Base-by-base conservation (phyloP, 305 asterid genomes). In the Fraxinus xanthoxyloides region DNA sequence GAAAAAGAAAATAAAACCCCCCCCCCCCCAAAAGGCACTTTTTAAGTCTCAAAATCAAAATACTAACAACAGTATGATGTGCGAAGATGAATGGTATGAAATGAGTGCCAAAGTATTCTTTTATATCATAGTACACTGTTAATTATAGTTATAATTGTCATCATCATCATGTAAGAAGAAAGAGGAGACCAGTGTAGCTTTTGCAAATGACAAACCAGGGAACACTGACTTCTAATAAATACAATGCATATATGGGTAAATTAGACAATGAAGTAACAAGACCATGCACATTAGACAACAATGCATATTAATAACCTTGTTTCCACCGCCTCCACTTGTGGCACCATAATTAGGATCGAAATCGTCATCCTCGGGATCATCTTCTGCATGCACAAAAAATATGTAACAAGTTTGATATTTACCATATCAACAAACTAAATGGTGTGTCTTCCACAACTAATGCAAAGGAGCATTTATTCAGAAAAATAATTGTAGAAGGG, bases 311-410 rank as follows among this genome's bases (percentile, higher is more conserved):
- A 78, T 61, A 81, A 93, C 98, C 99, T 92, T 92, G 88, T 80
- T 89, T 81, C 88, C 91, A 82, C 85, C 85, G 80, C 84, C 90
- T 73, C 90, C 91, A 48, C 90, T 85, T 69, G 90, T 59, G 82
- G 92, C 91, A 72, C 92, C 96, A 85, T 54, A 89, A 85, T 92
- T 92, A 75, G 99, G 99, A 83, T 97, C 89, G 70, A 95, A 95
- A 90, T 95, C 99, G 69, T 90, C 95, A 83, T 95, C 99, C 73
- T 89, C 97, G 3, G 97, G 98, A 84, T 97, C 99, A 83, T 95
- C 99, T 86, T 91, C 99, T 97, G 94, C 93, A 84, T 76, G 84
- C 59, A 86, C 43, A 54, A 40, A 86, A 72, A 80, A 81, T 40
- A 61, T 28, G 70, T 17, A 32, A 70, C 38, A 34, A 54, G 59